Conservation (phyloP, 768 basidiomycete species). For the Sarcodon aspratus region DNA sequence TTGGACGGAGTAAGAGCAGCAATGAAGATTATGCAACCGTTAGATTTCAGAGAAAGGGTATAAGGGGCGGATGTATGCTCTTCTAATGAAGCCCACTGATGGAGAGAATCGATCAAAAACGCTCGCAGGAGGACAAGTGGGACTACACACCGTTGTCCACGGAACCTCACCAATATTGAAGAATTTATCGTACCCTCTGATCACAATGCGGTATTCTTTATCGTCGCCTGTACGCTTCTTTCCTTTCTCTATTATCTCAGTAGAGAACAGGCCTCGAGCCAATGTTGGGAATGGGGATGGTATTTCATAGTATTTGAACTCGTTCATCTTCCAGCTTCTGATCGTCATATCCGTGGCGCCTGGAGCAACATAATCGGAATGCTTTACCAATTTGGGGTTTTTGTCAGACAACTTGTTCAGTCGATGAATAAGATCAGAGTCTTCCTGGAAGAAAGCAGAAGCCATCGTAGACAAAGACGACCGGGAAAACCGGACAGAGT, state of each 20-base stretch:
- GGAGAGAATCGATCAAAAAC: neutral
- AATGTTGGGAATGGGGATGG: slow-evolving; percentile 91
- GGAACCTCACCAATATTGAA: slow-evolving; percentile 96
- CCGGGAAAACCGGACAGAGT: neutral
- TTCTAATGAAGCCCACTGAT: slow-evolving; percentile 68
- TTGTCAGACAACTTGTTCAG: slow-evolving; percentile 42
- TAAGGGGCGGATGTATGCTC: slow-evolving; percentile 67
- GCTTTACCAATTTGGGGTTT: slow-evolving; percentile 55
- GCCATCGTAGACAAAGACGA: slow-evolving; percentile 9
- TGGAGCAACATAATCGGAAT: slow-evolving; percentile 43
- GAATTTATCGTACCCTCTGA: slow-evolving; percentile 96
- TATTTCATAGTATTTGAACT: slow-evolving; percentile 85
- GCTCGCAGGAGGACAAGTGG: neutral
- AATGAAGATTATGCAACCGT: slow-evolving; percentile 96
- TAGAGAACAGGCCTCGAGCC: slow-evolving; percentile 84
- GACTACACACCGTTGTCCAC: slow-evolving; percentile 73
- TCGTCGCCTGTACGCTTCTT: slow-evolving; percentile 14
- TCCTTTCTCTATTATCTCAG: slow-evolving; percentile 25
- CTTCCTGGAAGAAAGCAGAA: slow-evolving; percentile 20
- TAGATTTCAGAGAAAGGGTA: slow-evolving; percentile 83
- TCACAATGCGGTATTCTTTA: slow-evolving; percentile 51
- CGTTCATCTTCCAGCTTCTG: slow-evolving; percentile 96
- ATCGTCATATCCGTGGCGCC: slow-evolving; percentile 43
- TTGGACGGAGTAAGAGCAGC: slow-evolving; percentile 67
- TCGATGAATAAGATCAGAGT: slow-evolving; percentile 49